Conservation (phyloP, 2,329 filamentous ascomycete genomes). For the Nannizziopsis barbatae region DNA sequence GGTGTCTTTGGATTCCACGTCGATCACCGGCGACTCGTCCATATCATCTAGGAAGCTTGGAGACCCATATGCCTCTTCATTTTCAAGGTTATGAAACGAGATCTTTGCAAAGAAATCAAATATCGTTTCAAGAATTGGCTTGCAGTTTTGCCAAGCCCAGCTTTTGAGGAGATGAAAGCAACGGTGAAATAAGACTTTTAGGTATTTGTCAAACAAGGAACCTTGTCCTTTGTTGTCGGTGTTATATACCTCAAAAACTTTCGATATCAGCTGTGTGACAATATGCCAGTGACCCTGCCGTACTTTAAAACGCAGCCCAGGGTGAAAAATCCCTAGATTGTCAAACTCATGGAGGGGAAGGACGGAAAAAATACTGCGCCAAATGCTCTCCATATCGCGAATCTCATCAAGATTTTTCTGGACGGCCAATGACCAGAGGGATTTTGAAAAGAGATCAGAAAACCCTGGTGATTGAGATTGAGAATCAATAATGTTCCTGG, state of each 20-base stretch:
- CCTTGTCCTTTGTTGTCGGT: constrained; percentile 31
- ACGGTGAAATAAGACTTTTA: constrained; percentile 41
- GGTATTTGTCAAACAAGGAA: constrained; percentile 45
- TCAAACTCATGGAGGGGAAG: constrained; percentile 47
- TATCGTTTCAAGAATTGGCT: constrained; percentile 41
- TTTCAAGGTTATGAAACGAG: constrained; percentile 40
- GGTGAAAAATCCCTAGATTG: constrained; percentile 36
- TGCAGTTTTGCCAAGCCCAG: constrained; percentile 50
- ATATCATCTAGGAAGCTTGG: constrained; percentile 44
- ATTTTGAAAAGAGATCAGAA: constrained; percentile 32
- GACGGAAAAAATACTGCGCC: constrained; percentile 40
- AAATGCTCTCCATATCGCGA: constrained; percentile 26
- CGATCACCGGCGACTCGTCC: constrained; percentile 33
- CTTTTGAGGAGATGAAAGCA: constrained; percentile 43
- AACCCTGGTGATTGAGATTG: constrained; percentile 25
- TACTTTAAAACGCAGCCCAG: constrained; percentile 32
- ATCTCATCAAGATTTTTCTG: constrained; percentile 19
- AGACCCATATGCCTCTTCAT: constrained; percentile 43
- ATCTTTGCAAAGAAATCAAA: constrained; percentile 52
- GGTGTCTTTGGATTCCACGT: constrained; percentile 39
- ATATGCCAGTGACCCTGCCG: constrained; percentile 41
- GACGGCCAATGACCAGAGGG: constrained; percentile 26
- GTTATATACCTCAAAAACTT: constrained; percentile 39
- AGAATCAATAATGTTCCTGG: constrained; percentile 32
- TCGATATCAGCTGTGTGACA: constrained; percentile 37